Conservation (phyloP, 2,329 filamentous ascomycete genomes). For the Fusarium kyushuense region DNA sequence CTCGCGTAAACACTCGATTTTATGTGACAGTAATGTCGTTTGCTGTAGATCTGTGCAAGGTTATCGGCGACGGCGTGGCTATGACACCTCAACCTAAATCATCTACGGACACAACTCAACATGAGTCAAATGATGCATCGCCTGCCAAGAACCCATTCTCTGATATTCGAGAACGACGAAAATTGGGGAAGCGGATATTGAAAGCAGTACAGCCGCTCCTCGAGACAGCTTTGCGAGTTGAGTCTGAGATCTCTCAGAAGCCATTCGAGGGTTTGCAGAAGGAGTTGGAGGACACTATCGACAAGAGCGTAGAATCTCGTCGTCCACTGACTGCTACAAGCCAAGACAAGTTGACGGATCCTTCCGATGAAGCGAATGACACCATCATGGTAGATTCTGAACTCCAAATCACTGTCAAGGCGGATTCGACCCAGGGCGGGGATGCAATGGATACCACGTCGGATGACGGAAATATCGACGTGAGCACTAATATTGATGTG, state of each 20-base stretch:
- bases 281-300: constrained; percentile 79
- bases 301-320: constrained; percentile 71
- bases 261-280: constrained; percentile 76
- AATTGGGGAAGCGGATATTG: constrained; percentile 89
- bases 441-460: constrained; percentile 55
- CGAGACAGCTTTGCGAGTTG: constrained; percentile 80
- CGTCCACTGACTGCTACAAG: constrained; percentile 55
- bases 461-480: constrained; percentile 58
- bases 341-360: constrained; percentile 55
- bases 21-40: constrained; percentile 71
- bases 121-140: constrained; percentile 60
- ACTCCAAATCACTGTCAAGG: constrained; percentile 61
- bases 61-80: constrained; percentile 66
- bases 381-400: constrained; percentile 66
- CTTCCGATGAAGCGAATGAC: constrained; percentile 58
- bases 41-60: constrained; percentile 66
- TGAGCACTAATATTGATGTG: constrained; percentile 60
- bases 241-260: constrained; percentile 82
- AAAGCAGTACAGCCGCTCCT: constrained; percentile 83
- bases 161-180: constrained; percentile 84
- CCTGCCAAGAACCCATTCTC: constrained; percentile 64
- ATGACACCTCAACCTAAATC: constrained; percentile 50
- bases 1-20: constrained; percentile 65
- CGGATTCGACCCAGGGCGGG: constrained; percentile 43
- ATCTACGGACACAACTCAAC: constrained; percentile 46